Evolutionary conservation across 805 yeast species (phyloP), one percentile per base, ranked within the genome.

Genomic region (Starmerella stigmatis): DNA sequence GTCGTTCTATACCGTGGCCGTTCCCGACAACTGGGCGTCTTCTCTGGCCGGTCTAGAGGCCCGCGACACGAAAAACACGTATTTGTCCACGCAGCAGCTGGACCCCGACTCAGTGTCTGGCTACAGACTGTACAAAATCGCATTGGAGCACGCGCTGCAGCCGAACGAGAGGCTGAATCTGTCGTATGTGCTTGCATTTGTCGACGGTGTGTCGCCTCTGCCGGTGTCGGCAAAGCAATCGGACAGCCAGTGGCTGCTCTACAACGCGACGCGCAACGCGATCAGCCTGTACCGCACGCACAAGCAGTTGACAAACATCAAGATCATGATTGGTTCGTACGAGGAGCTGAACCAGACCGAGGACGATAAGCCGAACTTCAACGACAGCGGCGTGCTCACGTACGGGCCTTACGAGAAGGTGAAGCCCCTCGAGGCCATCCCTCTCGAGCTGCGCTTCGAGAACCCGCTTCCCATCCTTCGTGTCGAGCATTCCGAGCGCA

Each of bases 401-500:
- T 80, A 74, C 55, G 84, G 83, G 1, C 83, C 88, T 2, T 69
- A 67, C 50, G 37, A 60, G 44, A 47, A 62, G 33, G 53, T 76
- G 36, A 63, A 60, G 22, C 73, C 88, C 2, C 73, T 66, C 53
- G 62, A 74, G 0, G 55, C 64, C 25, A 56, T 64, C 19, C 72
- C 76, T n/a, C 59, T 80, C 59, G 71, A 74, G 2, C 60, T 86
- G 28, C 63, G 75, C 29, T 88, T 74, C 65, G 75, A 73, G 46
- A 84, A 75, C 63, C 76, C 78, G 53, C 55, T 64, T 19, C 94
- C 96, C 12, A 57, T 86, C 45, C 65, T 78, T 16, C 72, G 73
- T 51, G 82, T 78, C 20, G 69, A 72, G 51, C 69, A 67, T 47
- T 69, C 86, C 49, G 68, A 74, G 47, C 75, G 96, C 60, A 82